Evolutionary conservation across 2,329 filamentous ascomycete genomes (phyloP).

Genomic region (Scedosporium aurantiacum): DNA sequence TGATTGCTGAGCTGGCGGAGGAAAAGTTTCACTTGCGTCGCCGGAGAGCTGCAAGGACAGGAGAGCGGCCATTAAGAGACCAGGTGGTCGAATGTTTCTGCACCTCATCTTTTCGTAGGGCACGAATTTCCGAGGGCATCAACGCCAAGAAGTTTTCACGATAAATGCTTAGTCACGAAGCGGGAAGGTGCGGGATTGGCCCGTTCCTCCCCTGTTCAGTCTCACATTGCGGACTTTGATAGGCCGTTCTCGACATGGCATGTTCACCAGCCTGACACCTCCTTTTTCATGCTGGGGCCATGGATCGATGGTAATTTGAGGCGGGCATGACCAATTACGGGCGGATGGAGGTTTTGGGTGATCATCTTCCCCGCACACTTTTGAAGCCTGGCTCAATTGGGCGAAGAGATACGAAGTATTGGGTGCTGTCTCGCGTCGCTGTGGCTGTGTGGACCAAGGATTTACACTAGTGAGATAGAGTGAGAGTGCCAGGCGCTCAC

Average conservation of each 20-base stretch:
- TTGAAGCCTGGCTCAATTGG: not conserved
- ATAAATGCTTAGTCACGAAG: slow-evolving; percentile 1
- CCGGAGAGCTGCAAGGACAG: not conserved
- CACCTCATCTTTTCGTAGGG: not conserved
- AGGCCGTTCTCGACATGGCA: not conserved
- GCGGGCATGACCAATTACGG: not conserved
- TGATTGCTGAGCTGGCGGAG: not conserved
- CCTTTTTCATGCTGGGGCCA: not conserved
- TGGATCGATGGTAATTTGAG: not conserved
- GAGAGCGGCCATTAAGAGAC: not conserved
- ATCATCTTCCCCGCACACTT: not conserved
- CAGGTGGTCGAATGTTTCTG: not conserved
- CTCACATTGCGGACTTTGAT: not conserved
- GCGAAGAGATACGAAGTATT: too few species aligned
- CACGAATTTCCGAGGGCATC: slow-evolving; percentile 4
- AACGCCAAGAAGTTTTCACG: not conserved
- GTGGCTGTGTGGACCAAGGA: too few species aligned
- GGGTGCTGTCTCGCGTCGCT: too few species aligned
- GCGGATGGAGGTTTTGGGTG: not conserved
- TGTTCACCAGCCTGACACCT: not conserved
- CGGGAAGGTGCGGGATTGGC: not conserved
- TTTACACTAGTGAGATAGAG: too few species aligned
- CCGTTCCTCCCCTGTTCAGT: not conserved
- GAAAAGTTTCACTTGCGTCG: not conserved
- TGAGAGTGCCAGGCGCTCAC: too few species aligned